These are phyloP conservation scores for Colletotrichum acutatum DNA, from an alignment of 2,329 filamentous ascomycete genomes.

Conservation along the genomic window DNA sequence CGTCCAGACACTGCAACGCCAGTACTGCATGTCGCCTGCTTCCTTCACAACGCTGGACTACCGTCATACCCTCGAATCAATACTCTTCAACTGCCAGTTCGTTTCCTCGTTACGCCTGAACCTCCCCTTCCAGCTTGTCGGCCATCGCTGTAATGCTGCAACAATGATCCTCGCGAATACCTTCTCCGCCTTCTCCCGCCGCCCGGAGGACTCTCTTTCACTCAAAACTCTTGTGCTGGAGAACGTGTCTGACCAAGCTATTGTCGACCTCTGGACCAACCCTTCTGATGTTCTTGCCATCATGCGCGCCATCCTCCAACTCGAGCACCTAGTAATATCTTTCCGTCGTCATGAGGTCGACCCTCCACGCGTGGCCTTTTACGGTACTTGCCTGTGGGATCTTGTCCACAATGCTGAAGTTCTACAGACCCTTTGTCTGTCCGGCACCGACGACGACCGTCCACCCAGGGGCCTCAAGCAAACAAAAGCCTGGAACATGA, in stretches of 20 bases:
- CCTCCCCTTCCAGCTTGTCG: constrained; percentile 63
- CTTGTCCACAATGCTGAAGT: constrained; percentile 56
- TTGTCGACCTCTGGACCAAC: constrained; percentile 62
- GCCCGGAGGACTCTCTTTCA: constrained; percentile 55
- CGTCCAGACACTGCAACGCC: constrained; percentile 53
- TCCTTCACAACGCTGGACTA: constrained; percentile 64
- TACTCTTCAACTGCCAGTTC: constrained; percentile 57
- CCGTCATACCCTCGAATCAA: constrained; percentile 49
- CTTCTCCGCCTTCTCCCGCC: constrained; percentile 57
- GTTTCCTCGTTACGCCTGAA: constrained; percentile 60
- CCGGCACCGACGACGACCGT: constrained; percentile 55
- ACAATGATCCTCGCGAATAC: constrained; percentile 65
- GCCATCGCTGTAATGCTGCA: constrained; percentile 55
- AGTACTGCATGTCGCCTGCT: constrained; percentile 59
- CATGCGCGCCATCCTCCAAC: constrained; percentile 50
- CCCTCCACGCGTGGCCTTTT: constrained; percentile 44
- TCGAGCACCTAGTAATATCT: constrained; percentile 59
- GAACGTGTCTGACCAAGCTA: constrained; percentile 59
- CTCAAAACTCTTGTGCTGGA: constrained; percentile 61
- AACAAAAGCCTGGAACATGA: constrained; percentile 49
- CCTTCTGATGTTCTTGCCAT: constrained; percentile 62
- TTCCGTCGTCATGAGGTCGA: constrained; percentile 56
- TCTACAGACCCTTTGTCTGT: constrained; percentile 59
- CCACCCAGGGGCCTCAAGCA: constrained; percentile 50
- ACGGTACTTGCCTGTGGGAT: constrained; percentile 60